Evolutionary conservation across 257 asterid species (phyloP), one percentile per base, ranked within the genome.

Genomic region (Echites panduratus): DNA sequence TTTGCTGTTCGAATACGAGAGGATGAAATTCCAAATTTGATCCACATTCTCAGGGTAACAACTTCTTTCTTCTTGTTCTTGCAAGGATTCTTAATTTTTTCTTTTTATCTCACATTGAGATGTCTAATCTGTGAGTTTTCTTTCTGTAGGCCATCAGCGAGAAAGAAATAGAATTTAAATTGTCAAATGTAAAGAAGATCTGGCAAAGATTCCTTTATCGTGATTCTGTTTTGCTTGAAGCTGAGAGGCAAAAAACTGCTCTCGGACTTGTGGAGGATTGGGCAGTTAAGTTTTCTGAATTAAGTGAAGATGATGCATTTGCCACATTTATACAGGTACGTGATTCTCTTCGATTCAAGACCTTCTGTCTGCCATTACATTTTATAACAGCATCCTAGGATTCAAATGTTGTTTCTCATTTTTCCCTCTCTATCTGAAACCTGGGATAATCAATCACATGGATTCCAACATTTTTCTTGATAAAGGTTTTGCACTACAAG

Each of bases 151-250:
- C 86, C 63, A 79, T 90, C 75, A 87, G 87, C 50, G 96, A 87
- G 85, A 88, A 90, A n/a, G 99, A 92, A 77, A 83, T 90, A 62
- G 91, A 95, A 75, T 65, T 81, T 78, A 95, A 86, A 76, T 50
- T 90, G 86, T 85, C 85, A 49, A 92, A 92, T 70, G 91, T 95
- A 78, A 92, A 75, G 81, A 92, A 82, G 77, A 85, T 92, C 61
- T 92, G 99, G 98, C 99, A 85, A 77, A 87, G 99, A 81, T 95
- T 90, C 85, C 56, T 90, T 83, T 95, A 95, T 73, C 90, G 88
- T 1, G 92, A 90, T 86, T 84, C 99, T 52, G 56, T 95, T 71
- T 57, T 92, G 76, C 97, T 90, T 58, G 99, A 95, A 87, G 97
- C 99, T n/a, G 86, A 82, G 78, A 88, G 98, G 81, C 99, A 95